Conservation (phyloP, 2,329 filamentous ascomycete genomes). For the Nemania sp. region DNA sequence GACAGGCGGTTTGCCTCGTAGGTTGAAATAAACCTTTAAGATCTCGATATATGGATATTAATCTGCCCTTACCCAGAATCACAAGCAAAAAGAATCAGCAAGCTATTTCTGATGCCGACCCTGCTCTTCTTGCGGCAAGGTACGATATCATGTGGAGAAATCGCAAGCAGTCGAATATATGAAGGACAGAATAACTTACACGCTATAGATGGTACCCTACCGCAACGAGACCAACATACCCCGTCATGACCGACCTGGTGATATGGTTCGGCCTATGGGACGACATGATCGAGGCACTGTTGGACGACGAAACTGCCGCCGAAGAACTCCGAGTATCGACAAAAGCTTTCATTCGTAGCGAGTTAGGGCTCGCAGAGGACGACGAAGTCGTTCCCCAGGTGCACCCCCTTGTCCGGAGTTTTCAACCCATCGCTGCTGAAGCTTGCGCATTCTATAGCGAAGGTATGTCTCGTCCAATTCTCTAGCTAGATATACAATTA, state of each 20-base stretch:
- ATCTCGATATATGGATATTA: background rate
- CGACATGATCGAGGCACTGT: slow-evolving; percentile 31
- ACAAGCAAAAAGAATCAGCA: slow-evolving; percentile 20
- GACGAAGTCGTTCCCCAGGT: background rate
- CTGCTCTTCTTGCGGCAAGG: slow-evolving; percentile 34
- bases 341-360: slow-evolving; percentile 29
- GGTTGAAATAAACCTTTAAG: background rate
- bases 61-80: slow-evolving; percentile 6
- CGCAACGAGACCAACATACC: slow-evolving; percentile 24
- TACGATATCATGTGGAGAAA: slow-evolving; percentile 14
- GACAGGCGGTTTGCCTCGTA: slow-evolving; percentile 30
- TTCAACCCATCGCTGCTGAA: slow-evolving; percentile 28
- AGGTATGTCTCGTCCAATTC: slow-evolving; percentile 19
- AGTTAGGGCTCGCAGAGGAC: slow-evolving; percentile 14
- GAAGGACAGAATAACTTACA: background rate
- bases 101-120: slow-evolving; percentile 27
- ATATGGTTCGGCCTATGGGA: slow-evolving; percentile 37
- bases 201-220: slow-evolving; percentile 34
- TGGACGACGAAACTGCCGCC: slow-evolving; percentile 20
- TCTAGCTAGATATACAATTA: background rate
- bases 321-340: slow-evolving; percentile 29
- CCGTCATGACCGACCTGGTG: slow-evolving; percentile 30
- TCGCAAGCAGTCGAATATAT: background rate
- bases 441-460: slow-evolving; percentile 27
- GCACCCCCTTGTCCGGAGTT: slow-evolving; percentile 28